Evolutionary conservation across 169 alveolate genomes (phyloP).

Genomic region (Ichthyophthirius multifiliis): DNA sequence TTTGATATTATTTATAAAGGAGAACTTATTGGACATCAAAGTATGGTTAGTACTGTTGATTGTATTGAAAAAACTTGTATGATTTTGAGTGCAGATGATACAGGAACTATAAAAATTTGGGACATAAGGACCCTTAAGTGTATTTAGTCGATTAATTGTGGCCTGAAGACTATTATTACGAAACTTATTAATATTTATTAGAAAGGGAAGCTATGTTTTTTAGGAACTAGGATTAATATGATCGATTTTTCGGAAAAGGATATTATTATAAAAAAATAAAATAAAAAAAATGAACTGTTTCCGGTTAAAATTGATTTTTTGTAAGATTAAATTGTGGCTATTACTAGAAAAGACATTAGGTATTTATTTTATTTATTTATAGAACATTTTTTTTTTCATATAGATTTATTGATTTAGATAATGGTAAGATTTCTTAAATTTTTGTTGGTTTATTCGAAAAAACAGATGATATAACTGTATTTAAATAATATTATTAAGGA

Average conservation of each 20-base stretch:
- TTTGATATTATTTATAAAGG: neutral
- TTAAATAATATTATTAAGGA: neutral
- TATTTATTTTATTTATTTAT: neutral
- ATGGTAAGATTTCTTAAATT: neutral
- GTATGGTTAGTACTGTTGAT: slow-evolving; percentile 25
- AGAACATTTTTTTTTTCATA: neutral
- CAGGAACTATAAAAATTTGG: slow-evolving; percentile 29
- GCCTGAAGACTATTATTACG: neutral
- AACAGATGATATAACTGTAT: neutral
- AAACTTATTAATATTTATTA: neutral
- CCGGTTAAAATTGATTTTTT: too few relatives aligned
- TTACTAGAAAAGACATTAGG: too few relatives aligned
- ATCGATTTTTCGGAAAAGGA: neutral
- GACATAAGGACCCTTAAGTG: slow-evolving; percentile 38
- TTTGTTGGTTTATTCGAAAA: neutral
- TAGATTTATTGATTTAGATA: neutral
- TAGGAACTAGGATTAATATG: neutral
- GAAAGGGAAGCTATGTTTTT: neutral
- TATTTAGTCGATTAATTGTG: slow-evolving; percentile 26
- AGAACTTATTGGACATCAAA: slow-evolving; percentile 15
- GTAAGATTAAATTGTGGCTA: too few relatives aligned
- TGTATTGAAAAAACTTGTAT: slow-evolving; percentile 35
- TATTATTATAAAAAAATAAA: neutral
- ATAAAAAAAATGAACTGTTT: too few relatives aligned
- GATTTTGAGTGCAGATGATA: slow-evolving; percentile 28